Percentiles rank a stretch among this genome's conserved stretches.
These are phyloP conservation scores for Alternaria viburni DNA, from an alignment of 2,329 filamentous ascomycete species.

Conservation along the genomic window DNA sequence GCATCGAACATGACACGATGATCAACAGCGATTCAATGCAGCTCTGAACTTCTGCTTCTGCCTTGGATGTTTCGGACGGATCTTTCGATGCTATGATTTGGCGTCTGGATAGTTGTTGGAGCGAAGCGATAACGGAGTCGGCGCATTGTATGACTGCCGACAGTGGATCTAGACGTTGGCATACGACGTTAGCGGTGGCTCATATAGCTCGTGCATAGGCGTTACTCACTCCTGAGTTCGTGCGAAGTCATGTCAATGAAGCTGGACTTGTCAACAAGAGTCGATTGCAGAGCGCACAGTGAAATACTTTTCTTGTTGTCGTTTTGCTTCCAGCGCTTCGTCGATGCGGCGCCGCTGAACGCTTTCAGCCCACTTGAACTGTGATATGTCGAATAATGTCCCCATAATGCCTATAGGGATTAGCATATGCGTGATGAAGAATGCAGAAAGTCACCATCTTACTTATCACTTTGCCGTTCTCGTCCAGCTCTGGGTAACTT, in stretches of 20 bases:
- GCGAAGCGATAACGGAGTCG: slow-evolving; percentile 49
- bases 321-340: slow-evolving; percentile 47
- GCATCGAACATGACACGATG: slow-evolving; percentile 45
- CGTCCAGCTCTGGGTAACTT: slow-evolving; percentile 31
- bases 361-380: slow-evolving; percentile 48
- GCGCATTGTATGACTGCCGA: slow-evolving; percentile 52
- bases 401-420: slow-evolving; percentile 37
- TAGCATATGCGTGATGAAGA: not conserved
- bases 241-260: slow-evolving; percentile 46
- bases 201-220: not conserved
- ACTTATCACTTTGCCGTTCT: slow-evolving; percentile 32
- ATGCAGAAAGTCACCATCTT: not conserved
- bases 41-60: slow-evolving; percentile 24
- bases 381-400: slow-evolving; percentile 45
- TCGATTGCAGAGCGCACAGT: not conserved
- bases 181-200: not conserved
- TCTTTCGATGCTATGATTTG: not conserved
- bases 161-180: slow-evolving; percentile 18
- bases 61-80: slow-evolving; percentile 7
- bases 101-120: slow-evolving; percentile 18
- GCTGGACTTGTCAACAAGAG: slow-evolving; percentile 17
- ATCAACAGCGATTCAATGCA: slow-evolving; percentile 44
- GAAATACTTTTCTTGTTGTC: slow-evolving; percentile 44
- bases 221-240: slow-evolving; percentile 36
- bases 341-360: slow-evolving; percentile 41